These are phyloP conservation scores for Trichoderma sp. DNA, from an alignment of 2,329 filamentous ascomycete species.

Conservation along the genomic window DNA sequence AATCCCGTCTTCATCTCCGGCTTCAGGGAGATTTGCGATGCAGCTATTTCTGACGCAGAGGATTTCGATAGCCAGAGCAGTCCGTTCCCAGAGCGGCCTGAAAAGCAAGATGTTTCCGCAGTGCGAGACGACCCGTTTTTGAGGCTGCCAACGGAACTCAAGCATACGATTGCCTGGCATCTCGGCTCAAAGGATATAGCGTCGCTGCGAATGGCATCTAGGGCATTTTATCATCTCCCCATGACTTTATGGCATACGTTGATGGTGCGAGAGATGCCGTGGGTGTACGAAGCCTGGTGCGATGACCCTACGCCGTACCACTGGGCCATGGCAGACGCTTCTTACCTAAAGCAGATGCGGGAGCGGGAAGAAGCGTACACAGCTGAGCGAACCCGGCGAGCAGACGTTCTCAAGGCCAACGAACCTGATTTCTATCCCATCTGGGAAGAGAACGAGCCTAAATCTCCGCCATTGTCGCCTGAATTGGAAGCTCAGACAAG, in stretches of 20 bases:
- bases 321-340: conserved; percentile 8
- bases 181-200: conserved; percentile 18
- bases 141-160: conserved; percentile 3
- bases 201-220: conserved; percentile 1
- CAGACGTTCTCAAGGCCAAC: background rate
- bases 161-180: conserved; percentile 10
- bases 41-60: background rate
- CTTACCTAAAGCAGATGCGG: background rate
- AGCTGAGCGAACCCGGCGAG: background rate
- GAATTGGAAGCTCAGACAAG: background rate
- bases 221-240: conserved; percentile 14
- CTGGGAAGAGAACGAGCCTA: conserved; percentile 7
- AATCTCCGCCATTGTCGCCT: conserved; percentile 9
- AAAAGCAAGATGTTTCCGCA: background rate
- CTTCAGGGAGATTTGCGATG: conserved; percentile 9
- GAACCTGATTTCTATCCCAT: background rate
- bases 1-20: conserved; percentile 22
- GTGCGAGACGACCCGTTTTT: background rate
- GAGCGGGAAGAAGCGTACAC: background rate
- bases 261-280: background rate
- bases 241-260: conserved; percentile 11
- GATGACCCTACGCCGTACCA: conserved; percentile 3
- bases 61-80: conserved; percentile 3
- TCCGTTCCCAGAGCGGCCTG: background rate
- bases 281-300: conserved; percentile 21